Percentiles rank a stretch among this genome's conserved stretches.
phyloP scores from a whole-genome alignment of 2,329 filamentous ascomycete species.

The Colletotrichum paranaense region DNA sequence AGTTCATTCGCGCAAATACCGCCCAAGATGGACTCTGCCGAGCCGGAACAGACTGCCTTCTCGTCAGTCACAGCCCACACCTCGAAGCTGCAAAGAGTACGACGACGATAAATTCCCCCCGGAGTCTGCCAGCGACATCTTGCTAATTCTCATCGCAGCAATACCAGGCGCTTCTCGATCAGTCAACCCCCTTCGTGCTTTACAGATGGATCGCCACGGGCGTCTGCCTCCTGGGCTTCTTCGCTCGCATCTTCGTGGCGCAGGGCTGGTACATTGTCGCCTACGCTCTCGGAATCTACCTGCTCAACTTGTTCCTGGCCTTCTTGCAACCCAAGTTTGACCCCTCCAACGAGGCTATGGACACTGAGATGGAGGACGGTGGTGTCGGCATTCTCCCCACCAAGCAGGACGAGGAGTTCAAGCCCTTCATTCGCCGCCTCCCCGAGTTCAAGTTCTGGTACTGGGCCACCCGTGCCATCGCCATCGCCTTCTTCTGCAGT shows the following conservation, averaged over 20 bases:
- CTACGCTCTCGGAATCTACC: conserved; percentile 98
- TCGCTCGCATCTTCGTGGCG: conserved; percentile 86
- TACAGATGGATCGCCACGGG: conserved; percentile 94
- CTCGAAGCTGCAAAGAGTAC: conserved; percentile 76
- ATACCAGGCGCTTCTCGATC: conserved; percentile 95
- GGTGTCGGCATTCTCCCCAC: conserved; percentile 85
- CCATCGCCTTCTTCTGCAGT: conserved; percentile 86
- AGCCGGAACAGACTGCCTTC: conserved; percentile 92
- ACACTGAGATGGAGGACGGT: conserved; percentile 97
- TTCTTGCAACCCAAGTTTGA: conserved; percentile 99
- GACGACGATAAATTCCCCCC: conserved; percentile 40
- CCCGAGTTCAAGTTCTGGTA: conserved; percentile 99
- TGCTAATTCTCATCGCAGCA: conserved; percentile 64
- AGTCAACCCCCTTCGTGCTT: conserved; percentile 87
- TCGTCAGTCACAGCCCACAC: conserved; percentile 90
- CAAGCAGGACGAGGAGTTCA: conserved; percentile 97
- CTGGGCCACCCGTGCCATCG: conserved; percentile 87
- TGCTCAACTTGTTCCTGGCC: conserved; percentile 98
- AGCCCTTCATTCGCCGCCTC: conserved; percentile 93
- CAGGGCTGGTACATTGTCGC: conserved; percentile 99
- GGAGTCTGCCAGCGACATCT: neutral
- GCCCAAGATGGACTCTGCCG: conserved; percentile 80
- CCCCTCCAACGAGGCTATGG: conserved; percentile 88
- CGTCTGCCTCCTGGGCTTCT: conserved; percentile 81
- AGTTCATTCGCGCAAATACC: neutral